A percentile compares a stretch with the other conserved stretches of the same genome.
These are phyloP conservation scores for Ziziphus jujuba DNA, from an alignment of 306 rosid species.

Conservation along the genomic window DNA sequence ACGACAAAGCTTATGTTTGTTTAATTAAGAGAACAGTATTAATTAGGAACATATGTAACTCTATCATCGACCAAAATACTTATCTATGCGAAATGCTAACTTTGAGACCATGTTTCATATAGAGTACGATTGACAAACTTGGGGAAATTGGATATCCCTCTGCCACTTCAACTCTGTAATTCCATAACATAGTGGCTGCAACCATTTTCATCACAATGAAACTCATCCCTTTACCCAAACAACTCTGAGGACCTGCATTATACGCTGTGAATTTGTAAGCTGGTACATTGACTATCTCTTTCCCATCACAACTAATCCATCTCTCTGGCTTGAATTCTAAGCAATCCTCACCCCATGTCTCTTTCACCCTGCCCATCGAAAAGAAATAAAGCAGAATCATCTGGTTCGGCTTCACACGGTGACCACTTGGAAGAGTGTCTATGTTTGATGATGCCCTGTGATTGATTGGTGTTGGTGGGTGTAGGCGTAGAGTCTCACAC, in stretches of 20 bases:
- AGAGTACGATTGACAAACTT: conserved; percentile 28
- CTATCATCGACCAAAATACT: too few species aligned
- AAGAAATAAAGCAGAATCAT: conserved; percentile 32
- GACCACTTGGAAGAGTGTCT: conserved; percentile 57
- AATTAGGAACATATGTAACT: too few species aligned
- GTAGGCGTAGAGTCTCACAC: conserved; percentile 50
- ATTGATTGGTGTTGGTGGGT: conserved; percentile 48
- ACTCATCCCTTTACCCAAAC: conserved; percentile 42
- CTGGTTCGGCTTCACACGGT: conserved; percentile 7
- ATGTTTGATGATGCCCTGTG: conserved; percentile 16
- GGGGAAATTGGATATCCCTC: conserved; percentile 23
- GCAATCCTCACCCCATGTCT: conserved; percentile 56
- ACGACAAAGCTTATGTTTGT: too few species aligned
- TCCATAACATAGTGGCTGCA: conserved; percentile 23
- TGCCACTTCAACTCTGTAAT: conserved; percentile 27
- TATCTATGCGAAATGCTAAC: conserved; percentile 31
- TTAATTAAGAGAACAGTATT: too few species aligned
- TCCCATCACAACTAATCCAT: conserved; percentile 36
- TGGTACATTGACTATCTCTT: conserved; percentile 32
- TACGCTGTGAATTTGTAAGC: conserved; percentile 49
- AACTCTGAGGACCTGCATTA: conserved; percentile 56
- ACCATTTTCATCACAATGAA: conserved; percentile 45
- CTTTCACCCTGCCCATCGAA: conserved; percentile 51
- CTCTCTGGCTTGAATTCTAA: conserved; percentile 70
- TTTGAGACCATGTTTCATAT: conserved; percentile 50